Percentiles rank a stretch among this genome's conserved stretches.
Conservation (phyloP, 2,329 filamentous ascomycete species). For the Fusarium palustre region DNA sequence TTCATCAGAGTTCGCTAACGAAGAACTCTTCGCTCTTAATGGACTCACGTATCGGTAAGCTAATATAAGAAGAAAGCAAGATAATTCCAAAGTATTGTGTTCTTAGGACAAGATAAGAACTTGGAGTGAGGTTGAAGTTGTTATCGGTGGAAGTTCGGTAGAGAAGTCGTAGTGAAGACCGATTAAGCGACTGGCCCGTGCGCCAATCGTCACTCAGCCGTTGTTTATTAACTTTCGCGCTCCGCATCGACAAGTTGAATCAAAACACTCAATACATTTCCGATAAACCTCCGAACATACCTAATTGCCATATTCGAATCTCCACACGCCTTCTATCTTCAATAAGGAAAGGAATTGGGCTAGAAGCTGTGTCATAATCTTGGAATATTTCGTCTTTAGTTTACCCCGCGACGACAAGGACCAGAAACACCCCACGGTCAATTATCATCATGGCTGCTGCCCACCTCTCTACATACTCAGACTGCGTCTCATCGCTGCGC, state of each 20-base stretch:
- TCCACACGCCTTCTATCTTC: accelerated
- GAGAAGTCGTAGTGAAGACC: background rate
- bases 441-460: slow-evolving; percentile 39
- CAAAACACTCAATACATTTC: slow-evolving; percentile 9
- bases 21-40: background rate
- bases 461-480: slow-evolving; percentile 59
- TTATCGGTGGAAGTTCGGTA: slow-evolving; percentile 23
- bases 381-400: background rate
- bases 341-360: background rate
- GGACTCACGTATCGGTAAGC: background rate
- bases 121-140: background rate
- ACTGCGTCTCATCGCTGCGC: slow-evolving; percentile 71
- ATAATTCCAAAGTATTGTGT: too few species aligned
- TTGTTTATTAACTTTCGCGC: slow-evolving; percentile 24
- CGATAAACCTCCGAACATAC: background rate
- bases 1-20: too few species aligned
- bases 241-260: slow-evolving; percentile 5
- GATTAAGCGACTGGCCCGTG: slow-evolving; percentile 25
- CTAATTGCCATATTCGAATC: background rate
- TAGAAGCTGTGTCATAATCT: background rate
- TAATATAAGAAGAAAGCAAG: background rate
- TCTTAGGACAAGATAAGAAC: too few species aligned
- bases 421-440: slow-evolving; percentile 13
- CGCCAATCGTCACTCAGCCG: slow-evolving; percentile 4
- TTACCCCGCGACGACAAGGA: slow-evolving; percentile 27